Conservation (phyloP, 345 rosid species). For the Raphanus raphanistrum region DNA sequence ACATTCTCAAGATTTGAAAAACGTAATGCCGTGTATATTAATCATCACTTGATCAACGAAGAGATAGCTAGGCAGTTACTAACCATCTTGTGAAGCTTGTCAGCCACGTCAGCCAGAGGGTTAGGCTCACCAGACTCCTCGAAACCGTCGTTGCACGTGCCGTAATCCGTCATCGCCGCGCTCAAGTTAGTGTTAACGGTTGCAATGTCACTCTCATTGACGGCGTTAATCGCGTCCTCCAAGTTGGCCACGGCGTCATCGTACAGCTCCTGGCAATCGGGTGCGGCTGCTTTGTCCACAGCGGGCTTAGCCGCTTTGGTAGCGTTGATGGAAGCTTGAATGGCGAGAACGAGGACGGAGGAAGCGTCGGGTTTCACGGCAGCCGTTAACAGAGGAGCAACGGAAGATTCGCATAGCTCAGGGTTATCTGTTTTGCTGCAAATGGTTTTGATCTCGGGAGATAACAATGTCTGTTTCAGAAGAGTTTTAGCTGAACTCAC, state of each 20-base stretch:
- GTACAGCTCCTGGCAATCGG: constrained; percentile 47
- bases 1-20: background rate
- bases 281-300: background rate
- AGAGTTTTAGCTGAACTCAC: background rate
- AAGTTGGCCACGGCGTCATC: constrained; percentile 46
- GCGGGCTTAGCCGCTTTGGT: constrained; percentile 15
- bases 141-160: constrained; percentile 52
- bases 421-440: constrained; percentile 47
- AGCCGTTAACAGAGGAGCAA: constrained; percentile 35
- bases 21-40: background rate
- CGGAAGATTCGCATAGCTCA: constrained; percentile 39
- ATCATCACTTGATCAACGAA: constrained; percentile 32
- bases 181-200: constrained; percentile 51
- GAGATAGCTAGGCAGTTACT: constrained; percentile 62
- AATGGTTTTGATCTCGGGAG: constrained; percentile 34
- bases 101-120: constrained; percentile 30
- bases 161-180: constrained; percentile 47
- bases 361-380: constrained; percentile 22
- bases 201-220: constrained; percentile 37
- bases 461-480: constrained; percentile 5
- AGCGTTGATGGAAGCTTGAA: constrained; percentile 36
- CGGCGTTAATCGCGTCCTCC: constrained; percentile 45
- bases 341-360: constrained; percentile 39
- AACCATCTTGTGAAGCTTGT: constrained; percentile 43
- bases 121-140: constrained; percentile 34